Conservation (phyloP, 1,284 basidiomycete species). For the Psilocybe mexicana region DNA sequence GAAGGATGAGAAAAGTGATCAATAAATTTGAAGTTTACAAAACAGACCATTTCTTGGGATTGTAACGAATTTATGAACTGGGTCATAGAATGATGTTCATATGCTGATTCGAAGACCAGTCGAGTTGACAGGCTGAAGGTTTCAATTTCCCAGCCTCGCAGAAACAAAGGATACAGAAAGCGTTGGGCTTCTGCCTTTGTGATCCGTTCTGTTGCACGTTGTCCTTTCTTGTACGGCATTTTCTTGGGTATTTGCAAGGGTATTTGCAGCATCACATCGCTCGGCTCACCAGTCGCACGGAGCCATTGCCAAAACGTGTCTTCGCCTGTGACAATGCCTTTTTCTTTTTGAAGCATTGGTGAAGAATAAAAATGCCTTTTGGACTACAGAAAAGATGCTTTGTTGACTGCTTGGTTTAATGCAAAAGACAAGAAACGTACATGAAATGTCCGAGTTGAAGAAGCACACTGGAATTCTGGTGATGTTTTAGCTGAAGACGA, state of each 20-base stretch:
- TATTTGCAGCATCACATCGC: constrained; percentile 6
- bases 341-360: not conserved
- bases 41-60: constrained; percentile 18
- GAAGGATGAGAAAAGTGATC: not conserved
- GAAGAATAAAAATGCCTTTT: not conserved
- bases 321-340: not conserved
- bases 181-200: constrained; percentile 19
- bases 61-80: constrained; percentile 11
- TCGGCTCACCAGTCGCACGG: not conserved
- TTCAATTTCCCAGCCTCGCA: constrained; percentile 31
- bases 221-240: constrained; percentile 9
- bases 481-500: not conserved
- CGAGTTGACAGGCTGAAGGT: too few relatives aligned
- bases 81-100: constrained; percentile 14
- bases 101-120: too few relatives aligned
- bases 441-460: not conserved
- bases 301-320: not conserved
- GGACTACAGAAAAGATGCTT: not conserved
- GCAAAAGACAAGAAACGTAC: not conserved
- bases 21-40: not conserved
- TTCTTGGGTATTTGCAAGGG: constrained; percentile 13
- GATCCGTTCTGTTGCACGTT: constrained; percentile 22
- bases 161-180: constrained; percentile 30
- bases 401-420: not conserved
- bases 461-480: not conserved